Conservation (phyloP, 257 asterid genomes). For the Solanum medicagineum region DNA sequence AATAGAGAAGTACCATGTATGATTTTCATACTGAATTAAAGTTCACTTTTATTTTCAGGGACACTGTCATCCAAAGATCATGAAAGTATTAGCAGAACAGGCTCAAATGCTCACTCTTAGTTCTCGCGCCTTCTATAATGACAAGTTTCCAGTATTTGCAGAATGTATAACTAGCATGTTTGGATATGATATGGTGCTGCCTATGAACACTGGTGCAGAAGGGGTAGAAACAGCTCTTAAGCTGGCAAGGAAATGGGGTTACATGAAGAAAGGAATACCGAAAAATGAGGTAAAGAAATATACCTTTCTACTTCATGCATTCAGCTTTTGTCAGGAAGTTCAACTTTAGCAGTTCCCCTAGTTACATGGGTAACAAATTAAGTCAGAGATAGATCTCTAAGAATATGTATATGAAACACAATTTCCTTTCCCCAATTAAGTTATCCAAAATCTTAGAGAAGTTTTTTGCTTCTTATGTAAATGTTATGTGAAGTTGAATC, state of each 20-base stretch:
- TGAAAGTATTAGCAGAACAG: constrained; percentile 71
- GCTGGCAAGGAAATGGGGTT: constrained; percentile 94
- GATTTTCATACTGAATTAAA: not conserved
- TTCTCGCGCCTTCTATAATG: constrained; percentile 91
- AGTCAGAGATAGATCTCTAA: not conserved
- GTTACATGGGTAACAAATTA: not conserved
- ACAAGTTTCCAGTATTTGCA: constrained; percentile 71
- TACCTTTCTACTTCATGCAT: not conserved
- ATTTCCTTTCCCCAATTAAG: not conserved
- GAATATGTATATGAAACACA: not conserved
- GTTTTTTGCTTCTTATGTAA: not conserved
- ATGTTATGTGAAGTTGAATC: not conserved
- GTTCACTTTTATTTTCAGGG: constrained; percentile 44
- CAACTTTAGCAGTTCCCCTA: not conserved
- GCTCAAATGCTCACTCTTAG: constrained; percentile 87
- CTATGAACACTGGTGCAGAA: constrained; percentile 98
- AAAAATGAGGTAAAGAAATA: constrained; percentile 54
- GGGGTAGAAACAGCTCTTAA: constrained; percentile 96
- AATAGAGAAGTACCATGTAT: not conserved
- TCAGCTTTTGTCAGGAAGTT: not conserved
- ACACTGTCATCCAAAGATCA: constrained; percentile 91
- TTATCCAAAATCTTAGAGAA: not conserved
- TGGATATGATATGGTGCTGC: constrained; percentile 90
- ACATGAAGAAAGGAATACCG: constrained; percentile 64
- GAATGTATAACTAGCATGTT: constrained; percentile 64